Conservation (phyloP, 2,329 filamentous ascomycete genomes). For the Neofusicoccum cordaticola region DNA sequence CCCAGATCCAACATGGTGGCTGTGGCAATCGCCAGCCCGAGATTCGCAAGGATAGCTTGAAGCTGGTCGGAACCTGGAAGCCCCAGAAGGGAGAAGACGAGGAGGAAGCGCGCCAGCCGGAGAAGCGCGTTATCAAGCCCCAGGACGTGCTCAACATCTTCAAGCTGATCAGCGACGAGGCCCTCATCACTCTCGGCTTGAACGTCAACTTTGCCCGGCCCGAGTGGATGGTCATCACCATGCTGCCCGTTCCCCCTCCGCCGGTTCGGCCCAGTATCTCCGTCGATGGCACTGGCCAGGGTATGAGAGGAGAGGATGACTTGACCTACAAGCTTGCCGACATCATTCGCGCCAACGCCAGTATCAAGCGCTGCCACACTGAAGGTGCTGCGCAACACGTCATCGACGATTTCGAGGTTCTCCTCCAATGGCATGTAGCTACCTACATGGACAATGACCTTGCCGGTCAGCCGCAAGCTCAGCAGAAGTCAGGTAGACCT, state of each 20-base stretch:
- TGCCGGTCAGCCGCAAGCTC: constrained; percentile 85
- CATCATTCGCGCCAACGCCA: constrained; percentile 95
- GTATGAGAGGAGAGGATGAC: constrained; percentile 95
- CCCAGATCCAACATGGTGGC: constrained; percentile 67
- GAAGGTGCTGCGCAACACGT: constrained; percentile 93
- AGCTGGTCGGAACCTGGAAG: constrained; percentile 75
- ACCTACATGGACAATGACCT: constrained; percentile 99
- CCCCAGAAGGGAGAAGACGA: constrained; percentile 67
- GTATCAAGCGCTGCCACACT: constrained; percentile 84
- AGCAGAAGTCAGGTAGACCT: constrained; percentile 95
- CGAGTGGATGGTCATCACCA: constrained; percentile 97
- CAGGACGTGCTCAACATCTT: constrained; percentile 84
- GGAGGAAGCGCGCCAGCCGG: constrained; percentile 61
- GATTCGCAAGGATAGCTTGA: constrained; percentile 82
- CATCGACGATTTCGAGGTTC: constrained; percentile 80
- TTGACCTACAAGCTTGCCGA: constrained; percentile 98
- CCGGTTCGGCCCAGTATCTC: constrained; percentile 96
- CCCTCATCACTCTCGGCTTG: constrained; percentile 82
- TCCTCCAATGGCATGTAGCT: constrained; percentile 96
- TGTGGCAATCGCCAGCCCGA: constrained; percentile 90
- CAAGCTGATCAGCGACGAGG: constrained; percentile 75
- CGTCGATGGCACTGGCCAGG: constrained; percentile 89
- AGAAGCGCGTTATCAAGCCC: constrained; percentile 79
- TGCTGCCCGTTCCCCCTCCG: constrained; percentile 90
- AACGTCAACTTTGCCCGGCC: constrained; percentile 94